These are phyloP conservation scores for Syzygium grande DNA, from an alignment of 345 rosid species.

Conservation along the genomic window DNA sequence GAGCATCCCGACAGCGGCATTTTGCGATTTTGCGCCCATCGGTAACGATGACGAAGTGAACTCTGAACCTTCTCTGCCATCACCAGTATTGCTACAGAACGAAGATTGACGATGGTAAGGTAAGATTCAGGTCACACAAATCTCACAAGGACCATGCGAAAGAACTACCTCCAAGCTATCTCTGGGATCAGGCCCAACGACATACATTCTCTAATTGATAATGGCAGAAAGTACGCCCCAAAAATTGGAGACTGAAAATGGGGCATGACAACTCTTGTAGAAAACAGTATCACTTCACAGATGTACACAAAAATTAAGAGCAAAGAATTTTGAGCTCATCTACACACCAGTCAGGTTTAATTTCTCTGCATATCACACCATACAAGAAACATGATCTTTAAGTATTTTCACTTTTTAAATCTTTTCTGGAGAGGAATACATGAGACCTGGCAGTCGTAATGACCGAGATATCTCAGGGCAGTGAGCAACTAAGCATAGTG, in stretches of 20 bases:
- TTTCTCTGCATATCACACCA: not conserved
- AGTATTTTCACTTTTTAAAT: not conserved
- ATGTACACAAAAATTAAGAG: not conserved
- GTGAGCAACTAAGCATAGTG: not conserved
- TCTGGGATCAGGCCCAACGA: not conserved
- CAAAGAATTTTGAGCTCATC: not conserved
- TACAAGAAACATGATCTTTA: not conserved
- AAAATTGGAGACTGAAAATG: not conserved
- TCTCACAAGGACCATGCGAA: not conserved
- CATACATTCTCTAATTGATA: not conserved
- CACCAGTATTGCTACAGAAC: constrained; percentile 34
- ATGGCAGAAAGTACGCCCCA: not conserved
- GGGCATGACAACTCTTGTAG: not conserved
- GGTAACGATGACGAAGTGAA: constrained; percentile 30
- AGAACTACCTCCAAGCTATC: not conserved
- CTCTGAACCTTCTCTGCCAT: constrained; percentile 33
- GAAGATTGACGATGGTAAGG: not conserved
- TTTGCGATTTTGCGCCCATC: constrained; percentile 58
- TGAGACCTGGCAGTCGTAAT: not conserved
- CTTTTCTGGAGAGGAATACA: not conserved
- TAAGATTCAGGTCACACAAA: not conserved
- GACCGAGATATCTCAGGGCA: not conserved
- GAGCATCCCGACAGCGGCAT: constrained; percentile 84
- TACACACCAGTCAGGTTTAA: not conserved
- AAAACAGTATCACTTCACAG: not conserved